Evolutionary conservation across 352 stramenopile genomes (phyloP), one percentile per base, ranked within the genome.

Genomic region (Pythium chondricola): DNA sequence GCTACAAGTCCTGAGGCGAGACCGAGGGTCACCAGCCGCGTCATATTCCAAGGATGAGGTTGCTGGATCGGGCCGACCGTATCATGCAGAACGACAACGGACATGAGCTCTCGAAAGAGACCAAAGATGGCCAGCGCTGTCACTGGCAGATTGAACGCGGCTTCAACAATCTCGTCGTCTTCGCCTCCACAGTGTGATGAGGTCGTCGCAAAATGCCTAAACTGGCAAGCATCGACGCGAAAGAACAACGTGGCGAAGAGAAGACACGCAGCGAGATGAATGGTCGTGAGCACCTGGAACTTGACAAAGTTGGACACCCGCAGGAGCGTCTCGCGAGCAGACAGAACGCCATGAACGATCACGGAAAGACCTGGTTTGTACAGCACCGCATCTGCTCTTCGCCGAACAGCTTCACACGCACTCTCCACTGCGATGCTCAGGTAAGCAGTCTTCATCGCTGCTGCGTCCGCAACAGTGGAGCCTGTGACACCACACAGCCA

Each of bases 291-390:
- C 59, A 97, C 93, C 32, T 90, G 83, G 69, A 98, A 98, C 38
- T 85, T 96, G 61, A 97, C 79, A 67, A 97, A 98, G 65, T 95
- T 97, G 45, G 63, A 74, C 66, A 98, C 97, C 37, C 95, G 85
- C 52, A 89, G 73, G 65, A 98, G 97, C 54, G 98, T 97, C 48
- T 89, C 83, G 43, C 95, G 84, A 11, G 92, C 87, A 8, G 93
- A 61, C 14, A 89, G 74, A 38, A 98, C 93, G 26, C 81, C 87
- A 52, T 90, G 79, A 49, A 97, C 80, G 32, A 97, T 96, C 9
- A 96, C 83, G 7, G 79, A 89, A 1, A 98, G 77, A 53, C 95
- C 94, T 13, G 88, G 83, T 58, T 97, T 86, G 10, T 82, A 97
- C 21, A 98, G 72, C 42, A 98, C 79, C 60, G 98, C 96, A 56